Base-by-base conservation (phyloP, 805 yeast genomes). In the Candida piceae region DNA sequence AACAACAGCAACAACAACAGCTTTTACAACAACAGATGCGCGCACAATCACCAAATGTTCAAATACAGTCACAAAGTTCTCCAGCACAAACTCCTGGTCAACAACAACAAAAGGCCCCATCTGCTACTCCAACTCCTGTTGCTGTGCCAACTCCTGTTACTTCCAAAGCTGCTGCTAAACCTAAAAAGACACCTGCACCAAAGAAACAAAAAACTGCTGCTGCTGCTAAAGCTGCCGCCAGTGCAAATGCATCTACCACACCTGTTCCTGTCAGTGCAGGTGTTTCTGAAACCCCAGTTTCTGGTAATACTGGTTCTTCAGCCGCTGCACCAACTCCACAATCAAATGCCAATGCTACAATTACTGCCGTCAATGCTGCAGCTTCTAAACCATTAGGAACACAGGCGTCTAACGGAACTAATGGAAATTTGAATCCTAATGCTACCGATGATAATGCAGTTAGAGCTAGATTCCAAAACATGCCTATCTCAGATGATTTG, bases 401-500 rank as follows among this genome's bases (percentile, higher is more conserved):
- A 16, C 28, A 22, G 16, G 20, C 20, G 11, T 24, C 34, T 16
- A 16, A 13, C 21, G 21, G 9, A 13, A 11, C 22, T 7, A 13
- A 23, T 19, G 2, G 17, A 10, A 13, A 16, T 13, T n/a, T 29
- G 12, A 24, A 17, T 18, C 16, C 20, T 16, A 12, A 3, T 50
- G 48, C 34, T 66, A 38, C 45, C 4, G 48, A 44, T 15, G 54
- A 70, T 63, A 35, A 63, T 63, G 35, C 49, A 24, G 69, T 72
- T 18, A 71, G 75, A 40, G 72, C 80, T 16, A 62, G 72, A 31
- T 76, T 72, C 20, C 85, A 87, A 2, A 70, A 80, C n/a, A 67
- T 81, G 24, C 83, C 85, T 1, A 80, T 90, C 27, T 80, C 95
- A 1, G 72, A 72, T 31, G 77, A 74, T 15, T 67, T 93, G 35